Evolutionary conservation across 1,284 basidiomycete genomes (phyloP), one percentile per base, ranked within the genome.

Genomic region (Ustilago loliicola): DNA sequence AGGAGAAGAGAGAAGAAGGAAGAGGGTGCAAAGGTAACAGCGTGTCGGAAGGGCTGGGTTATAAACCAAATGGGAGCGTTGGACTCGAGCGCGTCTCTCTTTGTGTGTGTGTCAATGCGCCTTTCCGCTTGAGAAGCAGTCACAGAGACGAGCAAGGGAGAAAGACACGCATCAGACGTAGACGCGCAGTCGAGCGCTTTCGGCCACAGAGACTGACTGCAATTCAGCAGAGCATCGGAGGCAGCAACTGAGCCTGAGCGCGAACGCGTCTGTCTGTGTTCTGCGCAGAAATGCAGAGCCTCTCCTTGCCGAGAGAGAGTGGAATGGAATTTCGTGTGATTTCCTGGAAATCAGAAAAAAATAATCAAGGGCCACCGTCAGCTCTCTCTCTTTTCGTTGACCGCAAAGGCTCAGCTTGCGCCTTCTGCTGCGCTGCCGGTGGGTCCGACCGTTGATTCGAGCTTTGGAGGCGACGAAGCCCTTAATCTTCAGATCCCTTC

Each of bases 41-140:
- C 15, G 42, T 19, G 47, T 62, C 38, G 40, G 45, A 66, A 67
- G 61, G 55, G 17, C n/a, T 65, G 65, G 75, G 63, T 77, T 77
- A 66, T 77, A 77, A 77, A 66, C 66, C 47, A 61, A 65, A 54
- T 54, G 34, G 3, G 36, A 38, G 36, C 25, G 25, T 30, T 45
- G 21, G 17, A 27, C 32, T 50, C 25, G 23, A 23, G 42, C 15
- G 25, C 29, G 29, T 48, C 36, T 34, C 38, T 40, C 47, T 36
- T 25, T 25, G 48, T 50, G 48, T 47, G 45, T 50, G 48, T 50
- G 48, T 40, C 53, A 55, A 36, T 36, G 53, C 48, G 25, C 48
- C 13, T 30, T 29, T 30, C 13, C 25, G 48, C 48, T 51, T 45
- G 42, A 19, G 38, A 45, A 8, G n/a, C 36, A 15, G 15, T 7